Evolutionary conservation across 805 yeast species (phyloP), one percentile per base, ranked within the genome.

Genomic region (Kodamaea lidongshanica): DNA sequence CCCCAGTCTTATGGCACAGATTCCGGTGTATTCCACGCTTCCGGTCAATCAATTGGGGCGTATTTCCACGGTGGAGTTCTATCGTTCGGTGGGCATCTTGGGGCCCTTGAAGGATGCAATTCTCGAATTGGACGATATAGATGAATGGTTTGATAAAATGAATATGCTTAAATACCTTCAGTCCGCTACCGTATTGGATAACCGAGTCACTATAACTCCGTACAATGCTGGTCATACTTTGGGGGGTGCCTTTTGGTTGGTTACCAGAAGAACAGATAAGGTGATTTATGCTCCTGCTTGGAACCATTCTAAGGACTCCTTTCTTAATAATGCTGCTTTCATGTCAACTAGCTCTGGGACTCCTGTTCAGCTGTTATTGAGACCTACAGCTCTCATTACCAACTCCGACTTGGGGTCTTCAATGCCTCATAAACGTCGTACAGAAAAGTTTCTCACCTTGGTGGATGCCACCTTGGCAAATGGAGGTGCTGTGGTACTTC

Each of bases 251-350:
- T 74, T 88, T 26, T 88, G 96, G 96, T 61, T 79, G 20, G 53
- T 89, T 7, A 69, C 72, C 25, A 77, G 78, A 33, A 77, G 80
- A 38, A 72, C 78, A 11, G 96, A 89, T 42, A 79, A 79, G 39
- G 61, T 88, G n/a, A 63, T 89, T 3, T 85, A 86, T 53, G 94
- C 95, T 0, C 87, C 92, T 2, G 76, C 82, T 25, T 92, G 97
- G 97, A 89, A 88, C 52, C 97, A 92, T 50, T 79, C 96, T 1
- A 77, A 77, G 41, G 97, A 89, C 48, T 71, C 84, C 0, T 87
- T 87, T 43, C 58, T 92, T 30, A 81, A 79, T 39, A 78, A 87
- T 16, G 82, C 92, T 4, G 67, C 68, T 13, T 54, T 83, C 12
- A 49, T 79, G 22, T 74, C 74, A 27, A 52, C 42, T 7, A 46